These are phyloP conservation scores for Eragrostis curvula DNA, from an alignment of 176 grass and related monocot species.

Conservation along the genomic window DNA sequence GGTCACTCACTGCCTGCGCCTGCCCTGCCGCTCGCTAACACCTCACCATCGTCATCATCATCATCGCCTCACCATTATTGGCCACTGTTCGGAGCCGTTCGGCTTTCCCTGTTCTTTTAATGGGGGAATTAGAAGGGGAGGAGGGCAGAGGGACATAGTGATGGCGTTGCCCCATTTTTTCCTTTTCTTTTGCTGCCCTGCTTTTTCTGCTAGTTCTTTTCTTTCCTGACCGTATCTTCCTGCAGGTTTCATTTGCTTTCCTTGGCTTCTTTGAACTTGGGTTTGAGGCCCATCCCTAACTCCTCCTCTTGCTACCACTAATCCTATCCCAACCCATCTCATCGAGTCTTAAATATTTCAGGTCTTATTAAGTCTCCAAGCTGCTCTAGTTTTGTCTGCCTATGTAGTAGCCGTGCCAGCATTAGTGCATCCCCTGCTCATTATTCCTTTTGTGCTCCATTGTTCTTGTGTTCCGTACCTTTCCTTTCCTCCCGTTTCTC, in stretches of 20 bases:
- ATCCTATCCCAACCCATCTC: conserved; percentile 11
- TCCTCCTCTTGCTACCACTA: background rate
- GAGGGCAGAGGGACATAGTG: conserved; percentile 21
- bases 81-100: conserved; percentile 33
- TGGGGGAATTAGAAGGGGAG: conserved; percentile 16
- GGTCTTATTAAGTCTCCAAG: background rate
- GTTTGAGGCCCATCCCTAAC: conserved; percentile 22
- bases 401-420: conserved; percentile 1
- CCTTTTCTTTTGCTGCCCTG: conserved; percentile 23
- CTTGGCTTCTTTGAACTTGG: too few species aligned
- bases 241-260: conserved; percentile 40
- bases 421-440: conserved; percentile 7
- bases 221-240: conserved; percentile 43
- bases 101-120: conserved; percentile 41
- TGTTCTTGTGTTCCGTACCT: too few species aligned
- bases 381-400: background rate
- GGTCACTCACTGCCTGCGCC: background rate
- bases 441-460: background rate
- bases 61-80: conserved; percentile 38
- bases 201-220: background rate
- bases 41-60: background rate
- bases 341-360: conserved; percentile 20
- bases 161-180: background rate
- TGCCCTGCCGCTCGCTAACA: background rate
- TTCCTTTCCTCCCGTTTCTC: too few species aligned